These are phyloP conservation scores for Paraleonurus japonicus DNA, from an alignment of 257 asterid genomes.

Conservation along the genomic window DNA sequence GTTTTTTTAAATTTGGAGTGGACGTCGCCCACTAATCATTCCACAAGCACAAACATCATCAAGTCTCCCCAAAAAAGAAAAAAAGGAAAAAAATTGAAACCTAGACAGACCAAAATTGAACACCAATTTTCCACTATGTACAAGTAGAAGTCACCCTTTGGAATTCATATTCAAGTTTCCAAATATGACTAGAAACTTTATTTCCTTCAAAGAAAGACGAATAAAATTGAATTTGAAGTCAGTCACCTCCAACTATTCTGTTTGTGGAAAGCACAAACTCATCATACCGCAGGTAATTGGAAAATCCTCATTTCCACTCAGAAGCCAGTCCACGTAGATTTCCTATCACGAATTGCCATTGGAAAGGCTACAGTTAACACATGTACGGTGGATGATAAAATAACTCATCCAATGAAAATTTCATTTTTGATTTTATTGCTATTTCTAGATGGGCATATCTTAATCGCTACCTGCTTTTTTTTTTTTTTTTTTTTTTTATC, in stretches of 20 bases:
- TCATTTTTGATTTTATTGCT: neutral
- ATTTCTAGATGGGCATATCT: neutral
- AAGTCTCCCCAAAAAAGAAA: no score
- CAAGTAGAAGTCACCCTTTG: no score
- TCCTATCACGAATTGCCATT: neutral
- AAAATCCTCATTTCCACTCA: neutral
- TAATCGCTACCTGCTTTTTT: neutral
- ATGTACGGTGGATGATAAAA: neutral
- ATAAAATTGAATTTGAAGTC: neutral
- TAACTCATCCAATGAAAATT: neutral
- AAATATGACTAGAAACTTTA: neutral
- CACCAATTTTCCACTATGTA: no score
- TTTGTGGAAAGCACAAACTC: neutral
- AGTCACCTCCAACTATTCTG: neutral
- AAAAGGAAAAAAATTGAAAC: no score
- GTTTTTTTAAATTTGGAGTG: no score
- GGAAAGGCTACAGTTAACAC: neutral
- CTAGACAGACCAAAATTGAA: no score
- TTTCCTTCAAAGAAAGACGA: neutral
- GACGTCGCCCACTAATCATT: no score
- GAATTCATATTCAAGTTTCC: conserved; percentile 2
- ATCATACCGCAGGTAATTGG: neutral
- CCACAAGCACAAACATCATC: no score
- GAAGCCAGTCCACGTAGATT: neutral
- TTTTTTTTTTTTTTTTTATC: no score